These are phyloP conservation scores for Aspergillus ibericus DNA, from an alignment of 2,329 filamentous ascomycete genomes.

Conservation along the genomic window DNA sequence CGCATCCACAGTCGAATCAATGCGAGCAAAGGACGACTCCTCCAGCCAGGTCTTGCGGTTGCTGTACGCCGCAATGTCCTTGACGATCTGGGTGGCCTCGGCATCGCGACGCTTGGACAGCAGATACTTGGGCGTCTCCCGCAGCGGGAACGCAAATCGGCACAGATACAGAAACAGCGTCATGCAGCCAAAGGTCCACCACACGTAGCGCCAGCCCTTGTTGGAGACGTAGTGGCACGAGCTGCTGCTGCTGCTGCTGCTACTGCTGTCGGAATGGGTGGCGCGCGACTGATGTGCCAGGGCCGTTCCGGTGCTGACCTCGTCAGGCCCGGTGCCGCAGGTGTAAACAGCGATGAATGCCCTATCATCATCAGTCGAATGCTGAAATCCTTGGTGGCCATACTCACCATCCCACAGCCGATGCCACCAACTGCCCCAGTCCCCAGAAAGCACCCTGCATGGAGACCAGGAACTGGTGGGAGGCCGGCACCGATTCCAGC, in stretches of 20 bases:
- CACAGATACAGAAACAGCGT: slow-evolving; percentile 22
- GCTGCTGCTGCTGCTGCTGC: slow-evolving; percentile 9
- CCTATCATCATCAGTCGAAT: slow-evolving; percentile 9
- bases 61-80: slow-evolving; percentile 19
- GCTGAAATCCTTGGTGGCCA: not conserved
- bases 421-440: slow-evolving; percentile 18
- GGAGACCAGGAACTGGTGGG: slow-evolving; percentile 21
- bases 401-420: slow-evolving; percentile 21
- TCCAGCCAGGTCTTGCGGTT: slow-evolving; percentile 19
- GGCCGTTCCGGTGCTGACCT: slow-evolving; percentile 14
- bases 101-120: slow-evolving; percentile 18
- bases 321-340: slow-evolving; percentile 24
- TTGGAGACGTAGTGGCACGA: slow-evolving; percentile 24
- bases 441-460: slow-evolving; percentile 22
- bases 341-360: slow-evolving; percentile 22
- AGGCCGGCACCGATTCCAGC: slow-evolving; percentile 20
- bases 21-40: slow-evolving; percentile 18
- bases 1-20: slow-evolving; percentile 20
- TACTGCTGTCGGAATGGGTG: slow-evolving; percentile 1
- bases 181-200: slow-evolving; percentile 25
- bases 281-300: slow-evolving; percentile 5
- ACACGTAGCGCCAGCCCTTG: slow-evolving; percentile 26
- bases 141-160: slow-evolving; percentile 17
- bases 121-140: slow-evolving; percentile 22
- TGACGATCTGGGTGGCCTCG: slow-evolving; percentile 20